These are phyloP conservation scores for Ustilago lituana DNA, from an alignment of 1,284 basidiomycete species.

Conservation along the genomic window DNA sequence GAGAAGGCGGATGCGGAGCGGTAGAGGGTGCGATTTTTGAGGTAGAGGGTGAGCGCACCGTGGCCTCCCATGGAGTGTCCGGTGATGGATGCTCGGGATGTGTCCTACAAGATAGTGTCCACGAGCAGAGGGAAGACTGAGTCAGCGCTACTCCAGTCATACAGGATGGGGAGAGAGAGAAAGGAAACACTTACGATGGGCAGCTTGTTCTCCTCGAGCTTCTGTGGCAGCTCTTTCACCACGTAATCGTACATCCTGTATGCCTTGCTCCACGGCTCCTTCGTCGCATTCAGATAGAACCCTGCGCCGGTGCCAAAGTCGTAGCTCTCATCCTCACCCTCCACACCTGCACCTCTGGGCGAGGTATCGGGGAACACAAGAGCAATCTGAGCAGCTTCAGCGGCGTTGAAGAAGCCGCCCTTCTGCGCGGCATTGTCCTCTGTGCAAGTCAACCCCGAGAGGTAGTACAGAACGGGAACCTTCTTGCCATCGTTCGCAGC, in stretches of 20 bases:
- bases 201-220: slow-evolving; percentile 33
- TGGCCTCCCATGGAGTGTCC: slow-evolving; percentile 87
- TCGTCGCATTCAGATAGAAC: slow-evolving; percentile 65
- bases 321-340: slow-evolving; percentile 81
- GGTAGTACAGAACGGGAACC: slow-evolving; percentile 83
- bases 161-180: not conserved
- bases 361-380: slow-evolving; percentile 96
- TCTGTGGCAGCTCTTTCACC: slow-evolving; percentile 51
- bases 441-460: slow-evolving; percentile 92
- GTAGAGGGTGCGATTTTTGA: slow-evolving; percentile 76
- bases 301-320: slow-evolving; percentile 71
- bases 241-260: slow-evolving; percentile 65
- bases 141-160: not conserved
- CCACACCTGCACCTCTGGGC: slow-evolving; percentile 88
- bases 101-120: slow-evolving; percentile 22
- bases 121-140: not conserved
- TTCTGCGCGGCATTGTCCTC: slow-evolving; percentile 82
- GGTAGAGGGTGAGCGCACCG: slow-evolving; percentile 90
- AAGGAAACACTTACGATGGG: slow-evolving; percentile 41
- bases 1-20: slow-evolving; percentile 92
- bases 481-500: slow-evolving; percentile 70
- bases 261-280: slow-evolving; percentile 55
- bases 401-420: slow-evolving; percentile 58
- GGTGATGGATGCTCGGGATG: slow-evolving; percentile 48
- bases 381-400: slow-evolving; percentile 74